These are phyloP conservation scores for Senecio squalidus DNA, from an alignment of 140 eudicot genomes.

Conservation along the genomic window DNA sequence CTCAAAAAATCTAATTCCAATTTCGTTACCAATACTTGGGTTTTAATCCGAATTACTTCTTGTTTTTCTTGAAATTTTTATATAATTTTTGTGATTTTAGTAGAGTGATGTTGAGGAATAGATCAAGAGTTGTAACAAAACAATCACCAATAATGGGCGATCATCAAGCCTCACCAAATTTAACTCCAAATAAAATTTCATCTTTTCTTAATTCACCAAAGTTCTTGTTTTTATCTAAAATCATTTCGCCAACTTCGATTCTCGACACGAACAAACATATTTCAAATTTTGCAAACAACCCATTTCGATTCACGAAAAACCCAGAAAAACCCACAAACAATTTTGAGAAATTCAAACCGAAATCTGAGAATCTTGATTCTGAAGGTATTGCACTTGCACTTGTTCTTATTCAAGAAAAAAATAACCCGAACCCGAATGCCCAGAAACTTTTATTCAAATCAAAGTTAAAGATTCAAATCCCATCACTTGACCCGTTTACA, in stretches of 20 bases:
- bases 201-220: conserved; percentile 65
- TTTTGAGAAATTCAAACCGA: conserved; percentile 6
- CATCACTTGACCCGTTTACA: conserved; percentile 21
- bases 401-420: conserved; percentile 27
- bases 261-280: conserved; percentile 48
- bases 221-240: conserved; percentile 44
- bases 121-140: conserved; percentile 71
- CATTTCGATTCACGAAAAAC: conserved; percentile 42
- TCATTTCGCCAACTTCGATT: conserved; percentile 55
- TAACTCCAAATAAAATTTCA: conserved; percentile 33
- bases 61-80: conserved; percentile 28
- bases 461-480: conserved; percentile 39
- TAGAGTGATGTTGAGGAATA: conserved; percentile 65
- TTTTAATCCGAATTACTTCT: conserved; percentile 34
- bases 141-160: conserved; percentile 65
- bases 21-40: conserved; percentile 37
- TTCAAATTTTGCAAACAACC: conserved; percentile 26
- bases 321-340: conserved; percentile 26
- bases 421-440: conserved; percentile 20
- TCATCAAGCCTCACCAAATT: conserved; percentile 35
- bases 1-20: conserved; percentile 26
- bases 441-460: conserved; percentile 19
- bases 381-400: conserved; percentile 41
- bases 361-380: conserved; percentile 20
- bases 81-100: not conserved